Percentiles rank a stretch among this genome's conserved stretches.
Evolutionary conservation across 306 rosid species (phyloP).

Genomic region (Gillenia trifoliata): DNA sequence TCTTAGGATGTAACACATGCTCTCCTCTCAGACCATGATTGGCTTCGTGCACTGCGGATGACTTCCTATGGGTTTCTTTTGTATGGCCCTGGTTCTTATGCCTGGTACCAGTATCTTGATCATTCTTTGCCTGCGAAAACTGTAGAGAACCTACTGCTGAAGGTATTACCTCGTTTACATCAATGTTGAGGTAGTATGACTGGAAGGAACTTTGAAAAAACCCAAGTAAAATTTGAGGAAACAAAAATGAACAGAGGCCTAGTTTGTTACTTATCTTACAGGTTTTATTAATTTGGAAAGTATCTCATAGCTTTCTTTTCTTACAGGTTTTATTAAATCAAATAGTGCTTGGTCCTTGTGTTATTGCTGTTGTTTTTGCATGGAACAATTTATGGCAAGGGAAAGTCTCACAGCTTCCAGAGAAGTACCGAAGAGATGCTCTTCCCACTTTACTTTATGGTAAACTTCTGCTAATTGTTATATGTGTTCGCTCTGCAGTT

Average conservation of each 20-base stretch:
- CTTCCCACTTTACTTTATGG: conserved; percentile 71
- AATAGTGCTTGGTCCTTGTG: conserved; percentile 83
- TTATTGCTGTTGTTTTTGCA: conserved; percentile 86
- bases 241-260: not conserved
- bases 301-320: not conserved
- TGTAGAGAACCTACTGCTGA: conserved; percentile 54
- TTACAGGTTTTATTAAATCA: conserved; percentile 85
- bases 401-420: conserved; percentile 78
- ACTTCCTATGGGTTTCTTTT: conserved; percentile 82
- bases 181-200: not conserved
- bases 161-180: conserved; percentile 43
- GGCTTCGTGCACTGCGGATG: conserved; percentile 88
- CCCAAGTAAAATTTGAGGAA: not conserved
- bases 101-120: conserved; percentile 89
- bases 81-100: conserved; percentile 94
- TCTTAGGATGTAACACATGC: conserved; percentile 46
- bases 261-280: no score
- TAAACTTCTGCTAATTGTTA: conserved; percentile 18
- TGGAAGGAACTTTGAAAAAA: not conserved
- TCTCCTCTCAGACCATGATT: conserved; percentile 66
- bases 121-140: conserved; percentile 50
- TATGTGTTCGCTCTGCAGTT: conserved; percentile 5
- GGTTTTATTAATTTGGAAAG: no score
- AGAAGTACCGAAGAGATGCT: conserved; percentile 75
- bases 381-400: conserved; percentile 87